Evolutionary conservation across 2,329 filamentous ascomycete species (phyloP), one percentile per base, ranked within the genome.

Genomic region (Teratosphaeria gauchensis): DNA sequence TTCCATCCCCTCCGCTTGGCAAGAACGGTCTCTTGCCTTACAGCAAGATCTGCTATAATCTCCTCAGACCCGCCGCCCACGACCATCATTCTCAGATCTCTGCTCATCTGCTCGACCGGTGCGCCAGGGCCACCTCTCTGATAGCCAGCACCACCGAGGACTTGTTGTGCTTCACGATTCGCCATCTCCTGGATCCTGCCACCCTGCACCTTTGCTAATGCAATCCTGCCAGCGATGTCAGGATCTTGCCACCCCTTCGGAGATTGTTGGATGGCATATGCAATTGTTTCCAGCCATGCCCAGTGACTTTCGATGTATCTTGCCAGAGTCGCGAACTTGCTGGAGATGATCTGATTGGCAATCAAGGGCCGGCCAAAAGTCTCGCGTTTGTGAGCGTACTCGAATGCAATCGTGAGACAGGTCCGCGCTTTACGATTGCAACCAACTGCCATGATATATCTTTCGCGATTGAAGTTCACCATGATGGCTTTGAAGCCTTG

Each of bases 401-500:
- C 63, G 51, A 70, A 65, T 2, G 70, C 66, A 11, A 64, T 57
- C 4, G 62, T 58, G 1, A 71, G 58, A 52, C 68, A 70, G 1
- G 67, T 69, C 4, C 69, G 77, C 1, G 82, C 80, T 68, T 84
- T 79, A 53, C 82, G 76, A 57, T 85, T 82, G 59, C 79, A 80
- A 24, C 77, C 76, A 1, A 81, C 78, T 0, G 82, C 78, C 66
- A 87, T 78, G 61, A 80, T 77, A 63, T 83, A 82, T 7, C 84
- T 76, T 69, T 87, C 84, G 19, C 77, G 75, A 64, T 84, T 83
- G 69, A 84, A 84, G 65, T 83, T 77, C 70, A 61, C 48, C 83
- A 85, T 84, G 64, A 85, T 80, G 63, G 82, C 78, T 51, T 74
- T 73, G 70, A 84, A 84, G 1, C 82, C 83, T 21, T 76, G 66